phyloP scores from a whole-genome alignment of 2,329 filamentous ascomycete genomes.

The Huntiella decipiens region DNA sequence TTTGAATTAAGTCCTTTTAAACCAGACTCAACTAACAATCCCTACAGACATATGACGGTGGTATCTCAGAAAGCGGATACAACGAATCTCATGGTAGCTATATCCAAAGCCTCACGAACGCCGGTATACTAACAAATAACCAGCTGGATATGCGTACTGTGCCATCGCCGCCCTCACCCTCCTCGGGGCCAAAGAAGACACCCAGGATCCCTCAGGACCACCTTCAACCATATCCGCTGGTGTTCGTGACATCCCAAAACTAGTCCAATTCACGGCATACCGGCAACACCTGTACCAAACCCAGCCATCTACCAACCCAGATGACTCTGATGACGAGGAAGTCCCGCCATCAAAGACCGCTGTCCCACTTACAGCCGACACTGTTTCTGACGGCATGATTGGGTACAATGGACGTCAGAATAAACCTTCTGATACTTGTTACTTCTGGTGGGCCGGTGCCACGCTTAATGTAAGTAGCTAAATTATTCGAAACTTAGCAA shows the following conservation, averaged over 20 bases:
- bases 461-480: slow-evolving; percentile 29
- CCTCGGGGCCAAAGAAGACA: slow-evolving; percentile 29
- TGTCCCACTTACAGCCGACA: slow-evolving; percentile 1
- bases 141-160: slow-evolving; percentile 76
- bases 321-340: slow-evolving; percentile 19
- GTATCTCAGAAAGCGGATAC: slow-evolving; percentile 57
- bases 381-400: slow-evolving; percentile 25
- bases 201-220: slow-evolving; percentile 4
- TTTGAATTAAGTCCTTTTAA: slow-evolving; percentile 12
- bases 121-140: not conserved
- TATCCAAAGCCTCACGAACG: slow-evolving; percentile 4
- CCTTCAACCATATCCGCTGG: slow-evolving; percentile 16
- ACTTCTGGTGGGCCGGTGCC: slow-evolving; percentile 76
- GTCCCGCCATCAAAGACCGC: slow-evolving; percentile 4
- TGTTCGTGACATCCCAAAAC: slow-evolving; percentile 17
- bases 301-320: slow-evolving; percentile 22
- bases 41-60: slow-evolving; percentile 60
- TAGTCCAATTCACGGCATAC: slow-evolving; percentile 39
- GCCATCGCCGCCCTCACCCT: slow-evolving; percentile 61
- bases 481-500: slow-evolving; percentile 17
- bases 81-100: slow-evolving; percentile 64
- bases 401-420: slow-evolving; percentile 85
- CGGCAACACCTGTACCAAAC: slow-evolving; percentile 45
- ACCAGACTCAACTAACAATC: not conserved
- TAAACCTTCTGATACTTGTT: slow-evolving; percentile 88